Base-by-base conservation (phyloP, 805 yeast species). In the Ogataea thermomethanolica region DNA sequence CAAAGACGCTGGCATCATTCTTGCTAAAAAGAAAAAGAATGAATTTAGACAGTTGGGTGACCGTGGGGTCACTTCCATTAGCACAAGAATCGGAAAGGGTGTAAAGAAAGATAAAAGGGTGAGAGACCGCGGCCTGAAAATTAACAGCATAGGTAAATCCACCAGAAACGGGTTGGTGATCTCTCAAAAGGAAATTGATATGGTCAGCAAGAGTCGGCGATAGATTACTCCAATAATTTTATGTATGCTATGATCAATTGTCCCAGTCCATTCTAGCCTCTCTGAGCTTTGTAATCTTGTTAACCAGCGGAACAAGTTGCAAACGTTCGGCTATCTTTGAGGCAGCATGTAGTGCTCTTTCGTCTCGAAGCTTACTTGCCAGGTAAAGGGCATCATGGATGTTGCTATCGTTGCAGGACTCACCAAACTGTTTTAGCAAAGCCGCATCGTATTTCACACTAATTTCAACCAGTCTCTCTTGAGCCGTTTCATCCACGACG, bases 1-100 rank as follows among this genome's bases (percentile, higher is more conserved):
- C 7, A 74, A 69, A 46, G 91, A 91, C 13, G 95, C 95, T 5
- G 98, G 98, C 10, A 85, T 91, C 40, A 74, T 93, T n/a, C 66
- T 91, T 30, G 79, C 95, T 3, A 80, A 75, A 53, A 79, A 73
- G 21, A 72, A 70, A 51, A 81, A 79, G 62, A 90, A 88, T 6
- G 77, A 81, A 46, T 67, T 81, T 41, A 69, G 93, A 53, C 68
- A 67, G 40, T 55, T 76, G 48, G 65, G 70, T 33, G 86, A 82
- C 35, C 66, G 68, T 41, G 79, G 81, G 7, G 71, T 71, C 12
- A 74, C 79, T 10, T 61, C 69, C 9, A 53, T 67, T n/a, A 70
- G 76, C 29, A 76, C 69, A 43, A 55, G 80, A 30, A 66, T 81
- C 26, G 84, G 81, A 39, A 64, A 64, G 33, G 70, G 65, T 65